Conservation (phyloP, 768 basidiomycete species). For the Hortiboletus flavorubellus region DNA sequence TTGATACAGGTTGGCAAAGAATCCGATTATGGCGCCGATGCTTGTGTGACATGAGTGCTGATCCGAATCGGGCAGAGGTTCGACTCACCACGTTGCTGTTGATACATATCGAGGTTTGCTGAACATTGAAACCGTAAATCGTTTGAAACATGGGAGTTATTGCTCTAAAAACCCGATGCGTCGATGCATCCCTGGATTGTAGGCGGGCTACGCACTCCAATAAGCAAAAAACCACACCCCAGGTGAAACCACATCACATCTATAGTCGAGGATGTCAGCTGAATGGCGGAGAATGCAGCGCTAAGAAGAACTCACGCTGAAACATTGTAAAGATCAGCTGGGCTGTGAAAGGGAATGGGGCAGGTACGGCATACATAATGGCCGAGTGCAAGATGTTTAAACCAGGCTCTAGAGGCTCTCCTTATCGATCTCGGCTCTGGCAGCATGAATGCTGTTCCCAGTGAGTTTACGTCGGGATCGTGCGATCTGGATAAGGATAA, state of each 20-base stretch:
- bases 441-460: constrained; percentile 56
- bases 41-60: constrained; percentile 30
- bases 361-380: constrained; percentile 50
- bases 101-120: constrained; percentile 59
- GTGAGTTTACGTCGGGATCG: constrained; percentile 60
- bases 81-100: constrained; percentile 46
- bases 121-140: constrained; percentile 59
- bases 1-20: constrained; percentile 43
- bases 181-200: not conserved
- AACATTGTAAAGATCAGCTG: constrained; percentile 37
- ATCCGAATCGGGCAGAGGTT: not conserved
- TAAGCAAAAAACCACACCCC: constrained; percentile 71
- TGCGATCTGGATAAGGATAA: constrained; percentile 68
- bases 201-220: constrained; percentile 41
- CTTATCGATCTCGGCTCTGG: constrained; percentile 60
- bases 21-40: constrained; percentile 48
- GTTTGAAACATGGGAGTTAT: constrained; percentile 51
- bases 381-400: constrained; percentile 64
- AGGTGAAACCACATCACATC: constrained; percentile 67
- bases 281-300: not conserved
- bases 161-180: constrained; percentile 36
- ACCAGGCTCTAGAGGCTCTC: constrained; percentile 54
- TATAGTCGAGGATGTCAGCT: constrained; percentile 21
- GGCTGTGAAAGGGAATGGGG: not conserved
- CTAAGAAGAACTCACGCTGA: constrained; percentile 48